Evolutionary conservation across 2,329 filamentous ascomycete species (phyloP), one percentile per base, ranked within the genome.

Genomic region (Myriosclerotinia curreyana): DNA sequence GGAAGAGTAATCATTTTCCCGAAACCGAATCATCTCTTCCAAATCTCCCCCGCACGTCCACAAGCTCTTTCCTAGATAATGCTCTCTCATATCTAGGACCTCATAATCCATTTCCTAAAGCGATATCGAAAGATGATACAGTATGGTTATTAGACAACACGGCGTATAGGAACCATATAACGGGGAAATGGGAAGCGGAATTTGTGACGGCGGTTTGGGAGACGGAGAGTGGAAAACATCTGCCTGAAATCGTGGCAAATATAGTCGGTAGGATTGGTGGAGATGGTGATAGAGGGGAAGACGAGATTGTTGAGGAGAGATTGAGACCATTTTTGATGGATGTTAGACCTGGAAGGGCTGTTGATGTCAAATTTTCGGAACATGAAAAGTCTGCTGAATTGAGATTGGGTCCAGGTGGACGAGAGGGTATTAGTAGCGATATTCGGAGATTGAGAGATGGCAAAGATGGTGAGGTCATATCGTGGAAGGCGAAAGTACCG

Each of bases 111-210:
- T 77, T 87, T 15, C 80, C 83, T 0, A 82, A 82, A 53, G 78
- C 81, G 42, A 83, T 91, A 54, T 82, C 86, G 62, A 79, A 65
- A 8, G 70, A 71, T 48, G 89, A 96, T 74, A 86, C 84, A 17
- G 86, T 97, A 49, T 97, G 94, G 94, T 79, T 97, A 9, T 80
- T 97, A 55, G 92, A 98, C 78, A 96, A 95, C 72, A 94, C 90
- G 3, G 93, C 92, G 5, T 94, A 89, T 74, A 84, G 85, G 66
- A 77, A 79, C 53, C 72, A 77, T 22, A 71, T 75, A 65, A 75
- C 77, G 2, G 78, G 77, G 61, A 75, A 74, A 60, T 97, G 92
- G 92, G 82, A 90, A 72, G 89, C 89, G 34, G 91, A 97, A 74
- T 92, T 93, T 67, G 86, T 96, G 0, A 86, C 89, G 2, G 91